Evolutionary conservation across 495 filamentous ascomycete genomes (phyloP), one percentile per base, ranked within the genome.

Genomic region (Talaromyces borbonicus): DNA sequence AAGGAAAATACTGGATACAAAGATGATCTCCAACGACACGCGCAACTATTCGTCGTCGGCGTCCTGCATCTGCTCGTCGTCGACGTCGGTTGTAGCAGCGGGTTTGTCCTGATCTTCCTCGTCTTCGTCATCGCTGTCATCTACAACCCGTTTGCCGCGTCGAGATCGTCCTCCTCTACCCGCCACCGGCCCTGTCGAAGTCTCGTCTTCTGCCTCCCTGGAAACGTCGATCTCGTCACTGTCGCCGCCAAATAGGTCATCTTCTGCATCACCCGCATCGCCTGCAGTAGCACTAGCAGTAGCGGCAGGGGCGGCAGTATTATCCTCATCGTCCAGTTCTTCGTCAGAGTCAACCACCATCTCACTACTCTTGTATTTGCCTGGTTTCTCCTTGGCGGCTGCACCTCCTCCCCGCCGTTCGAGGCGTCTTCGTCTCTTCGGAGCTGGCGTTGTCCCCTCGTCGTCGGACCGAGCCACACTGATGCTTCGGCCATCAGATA

Each of bases 351-450:
- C 84, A 27, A 85, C 81, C 22, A 94, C 80, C 47, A 84, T 74
- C 60, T 93, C 87, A 29, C 69, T 80, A 44, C 79, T 84, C 73
- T 93, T 94, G 63, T 75, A 92, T 55, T 90, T 89, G 47, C 62
- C 60, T 14, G 51, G 52, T 25, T 73, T 73, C 52, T 75, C 72
- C 52, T 75, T 77, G 4, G 74, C 75, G 27, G n/a, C n/a, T n/a
- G n/a, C n/a, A n/a, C n/a, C n/a, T n/a, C 80, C 71, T 51, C 75
- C 74, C 52, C 78, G 65, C 29, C 67, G 63, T 48, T 69, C 69
- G 39, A 73, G 48, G 57, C 75, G 61, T 63, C 73, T 59, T 56
- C 71, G 60, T 53, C 67, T 74, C 69, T 65, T 77, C 41, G 64
- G 71, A 51, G 56, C 67, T 52, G 50, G 57, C 30, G 63, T 64